Evolutionary conservation across 164 flowering plant genomes (phyloP).

Genomic region (Protea cynaroides): DNA sequence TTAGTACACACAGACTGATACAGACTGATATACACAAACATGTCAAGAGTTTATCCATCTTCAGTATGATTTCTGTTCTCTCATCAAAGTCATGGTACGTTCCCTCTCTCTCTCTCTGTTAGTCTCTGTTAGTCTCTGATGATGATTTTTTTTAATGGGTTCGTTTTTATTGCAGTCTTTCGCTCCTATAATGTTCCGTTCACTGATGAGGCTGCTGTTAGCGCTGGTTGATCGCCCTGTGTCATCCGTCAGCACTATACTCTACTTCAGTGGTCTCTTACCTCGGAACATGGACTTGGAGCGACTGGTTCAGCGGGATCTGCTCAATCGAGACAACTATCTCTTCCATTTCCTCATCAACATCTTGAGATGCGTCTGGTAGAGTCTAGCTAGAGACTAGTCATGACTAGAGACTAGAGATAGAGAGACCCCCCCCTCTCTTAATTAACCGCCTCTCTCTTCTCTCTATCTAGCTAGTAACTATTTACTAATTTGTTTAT

Average conservation of each 20-base stretch:
- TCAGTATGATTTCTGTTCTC: background rate
- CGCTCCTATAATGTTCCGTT: conserved; percentile 41
- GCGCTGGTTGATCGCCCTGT: conserved; percentile 34
- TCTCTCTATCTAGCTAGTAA: too few species aligned
- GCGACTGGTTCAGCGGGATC: conserved; percentile 35
- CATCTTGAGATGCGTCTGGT: conserved; percentile 58
- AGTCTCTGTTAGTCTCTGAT: background rate
- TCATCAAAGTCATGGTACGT: conserved; percentile 22
- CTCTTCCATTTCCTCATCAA: conserved; percentile 50
- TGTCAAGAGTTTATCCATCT: background rate
- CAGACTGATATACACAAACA: too few species aligned
- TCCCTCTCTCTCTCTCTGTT: conserved; percentile 1
- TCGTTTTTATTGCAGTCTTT: conserved; percentile 28
- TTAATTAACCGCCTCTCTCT: too few species aligned
- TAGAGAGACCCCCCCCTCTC: too few species aligned
- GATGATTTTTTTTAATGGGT: background rate
- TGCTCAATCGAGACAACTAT: conserved; percentile 38
- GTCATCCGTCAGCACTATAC: conserved; percentile 41
- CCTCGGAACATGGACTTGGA: conserved; percentile 38
- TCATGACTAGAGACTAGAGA: too few species aligned
- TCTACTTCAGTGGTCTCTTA: conserved; percentile 51
- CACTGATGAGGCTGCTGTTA: conserved; percentile 36
- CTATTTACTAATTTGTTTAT: too few species aligned
- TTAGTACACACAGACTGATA: too few species aligned
- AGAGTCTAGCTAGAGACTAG: too few species aligned